A percentile compares a stretch with the other conserved stretches of the same genome.
Conservation (phyloP, 495 filamentous ascomycete species). For the Hypoxylon lienhwacheense region DNA sequence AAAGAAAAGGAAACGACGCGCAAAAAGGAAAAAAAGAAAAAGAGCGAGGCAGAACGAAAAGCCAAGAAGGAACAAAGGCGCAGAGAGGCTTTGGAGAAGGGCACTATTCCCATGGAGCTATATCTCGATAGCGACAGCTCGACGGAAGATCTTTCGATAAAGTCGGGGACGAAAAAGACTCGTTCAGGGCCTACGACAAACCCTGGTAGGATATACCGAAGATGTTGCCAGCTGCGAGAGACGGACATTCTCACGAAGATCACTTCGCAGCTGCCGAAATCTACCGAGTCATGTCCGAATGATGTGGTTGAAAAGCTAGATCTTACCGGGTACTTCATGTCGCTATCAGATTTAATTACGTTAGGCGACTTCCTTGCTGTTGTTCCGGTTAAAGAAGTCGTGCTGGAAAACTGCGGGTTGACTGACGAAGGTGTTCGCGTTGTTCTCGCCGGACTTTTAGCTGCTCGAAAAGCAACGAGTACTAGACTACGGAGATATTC, state of each 20-base stretch:
- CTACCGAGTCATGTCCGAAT: constrained; percentile 60
- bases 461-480: constrained; percentile 66
- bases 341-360: constrained; percentile 77
- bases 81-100: constrained; percentile 78
- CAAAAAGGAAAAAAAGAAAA: constrained; percentile 91
- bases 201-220: constrained; percentile 87
- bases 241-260: constrained; percentile 86
- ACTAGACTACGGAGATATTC: constrained; percentile 47
- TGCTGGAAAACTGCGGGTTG: constrained; percentile 83
- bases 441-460: constrained; percentile 82
- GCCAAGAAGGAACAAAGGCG: constrained; percentile 83
- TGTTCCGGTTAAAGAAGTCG: constrained; percentile 81
- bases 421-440: constrained; percentile 84
- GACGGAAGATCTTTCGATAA: constrained; percentile 36
- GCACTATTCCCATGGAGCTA: constrained; percentile 76
- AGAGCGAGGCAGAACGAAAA: constrained; percentile 82
- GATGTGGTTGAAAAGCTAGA: constrained; percentile 81
- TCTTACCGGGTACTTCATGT: constrained; percentile 80
- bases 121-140: constrained; percentile 59
- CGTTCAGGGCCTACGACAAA: constrained; percentile 82
- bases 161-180: constrained; percentile 49
- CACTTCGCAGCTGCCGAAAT: constrained; percentile 78
- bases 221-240: constrained; percentile 92
- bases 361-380: constrained; percentile 92
- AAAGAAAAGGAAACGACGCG: constrained; percentile 57